Evolutionary conservation across 106 monocot species (phyloP).

Genomic region (Dioscorea dumetorum): DNA sequence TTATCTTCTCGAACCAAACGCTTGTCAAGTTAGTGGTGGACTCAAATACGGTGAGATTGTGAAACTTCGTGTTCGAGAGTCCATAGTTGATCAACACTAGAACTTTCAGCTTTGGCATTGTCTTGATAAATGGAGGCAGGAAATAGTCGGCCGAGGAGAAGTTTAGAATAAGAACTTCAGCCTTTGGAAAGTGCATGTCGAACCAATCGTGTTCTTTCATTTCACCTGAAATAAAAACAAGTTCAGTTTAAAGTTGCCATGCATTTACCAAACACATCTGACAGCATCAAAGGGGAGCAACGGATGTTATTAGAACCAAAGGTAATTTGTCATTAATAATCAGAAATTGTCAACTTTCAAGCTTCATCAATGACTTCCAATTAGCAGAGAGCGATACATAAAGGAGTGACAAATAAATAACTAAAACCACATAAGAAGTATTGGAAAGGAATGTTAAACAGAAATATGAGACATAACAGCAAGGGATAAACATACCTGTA

Average conservation of each 20-base stretch:
- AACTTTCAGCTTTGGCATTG: constrained; percentile 49
- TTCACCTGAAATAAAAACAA: constrained; percentile 26
- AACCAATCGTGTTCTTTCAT: constrained; percentile 62
- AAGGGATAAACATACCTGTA: constrained; percentile 30
- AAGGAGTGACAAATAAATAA: not conserved
- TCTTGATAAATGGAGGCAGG: constrained; percentile 42
- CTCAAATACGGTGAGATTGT: constrained; percentile 32
- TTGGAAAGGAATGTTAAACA: no score
- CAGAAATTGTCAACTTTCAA: no score
- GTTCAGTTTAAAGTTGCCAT: not conserved
- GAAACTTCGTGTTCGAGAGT: constrained; percentile 17
- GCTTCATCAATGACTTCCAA: no score
- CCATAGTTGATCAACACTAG: constrained; percentile 47
- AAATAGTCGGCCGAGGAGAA: constrained; percentile 34
- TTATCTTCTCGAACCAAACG: constrained; percentile 59
- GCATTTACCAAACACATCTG: no score
- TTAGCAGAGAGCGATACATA: not conserved
- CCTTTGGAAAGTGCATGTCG: constrained; percentile 41
- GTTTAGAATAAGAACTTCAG: constrained; percentile 52
- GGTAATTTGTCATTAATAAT: no score
- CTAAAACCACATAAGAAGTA: no score
- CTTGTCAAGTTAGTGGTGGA: constrained; percentile 22
- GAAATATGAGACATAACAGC: not conserved
- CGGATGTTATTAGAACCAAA: no score
- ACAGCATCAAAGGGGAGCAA: no score